Percentiles rank a stretch among this genome's conserved stretches.
phyloP scores from a whole-genome alignment of 331 rosid genomes.

The Cucumis variabilis region DNA sequence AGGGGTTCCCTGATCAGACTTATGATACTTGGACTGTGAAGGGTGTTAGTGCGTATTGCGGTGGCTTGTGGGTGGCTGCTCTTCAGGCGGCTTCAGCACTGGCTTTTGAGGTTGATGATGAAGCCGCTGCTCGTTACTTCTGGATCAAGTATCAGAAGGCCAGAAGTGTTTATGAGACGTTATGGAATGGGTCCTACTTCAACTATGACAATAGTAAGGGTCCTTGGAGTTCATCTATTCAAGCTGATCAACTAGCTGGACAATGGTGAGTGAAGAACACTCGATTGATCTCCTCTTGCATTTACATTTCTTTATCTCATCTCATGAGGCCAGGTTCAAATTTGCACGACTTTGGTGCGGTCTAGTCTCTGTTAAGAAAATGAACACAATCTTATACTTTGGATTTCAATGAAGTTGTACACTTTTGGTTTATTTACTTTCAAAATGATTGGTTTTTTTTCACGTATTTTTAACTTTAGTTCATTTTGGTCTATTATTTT shows the following conservation, averaged over 20 bases:
- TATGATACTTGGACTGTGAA: constrained; percentile 91
- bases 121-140: constrained; percentile 75
- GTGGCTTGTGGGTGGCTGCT: constrained; percentile 99
- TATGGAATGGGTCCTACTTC: constrained; percentile 98
- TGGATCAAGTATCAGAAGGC: constrained; percentile 82
- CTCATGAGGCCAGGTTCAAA: not conserved
- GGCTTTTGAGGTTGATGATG: constrained; percentile 85
- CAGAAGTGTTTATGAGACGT: constrained; percentile 66
- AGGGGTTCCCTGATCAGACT: constrained; percentile 97
- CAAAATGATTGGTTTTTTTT: not conserved
- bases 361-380: not conserved
- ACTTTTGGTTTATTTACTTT: not conserved
- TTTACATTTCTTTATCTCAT: not conserved
- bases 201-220: constrained; percentile 78
- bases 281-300: not conserved
- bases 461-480: too few species aligned
- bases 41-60: constrained; percentile 96
- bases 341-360: not conserved
- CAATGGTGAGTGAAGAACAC: constrained; percentile 66
- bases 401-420: not conserved
- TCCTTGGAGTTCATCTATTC: constrained; percentile 74
- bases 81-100: constrained; percentile 90
- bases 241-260: constrained; percentile 98
- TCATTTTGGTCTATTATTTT: too few species aligned
- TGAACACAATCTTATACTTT: not conserved